phyloP scores from a whole-genome alignment of 2,329 filamentous ascomycete genomes.

The Harringtonia lauricola region DNA sequence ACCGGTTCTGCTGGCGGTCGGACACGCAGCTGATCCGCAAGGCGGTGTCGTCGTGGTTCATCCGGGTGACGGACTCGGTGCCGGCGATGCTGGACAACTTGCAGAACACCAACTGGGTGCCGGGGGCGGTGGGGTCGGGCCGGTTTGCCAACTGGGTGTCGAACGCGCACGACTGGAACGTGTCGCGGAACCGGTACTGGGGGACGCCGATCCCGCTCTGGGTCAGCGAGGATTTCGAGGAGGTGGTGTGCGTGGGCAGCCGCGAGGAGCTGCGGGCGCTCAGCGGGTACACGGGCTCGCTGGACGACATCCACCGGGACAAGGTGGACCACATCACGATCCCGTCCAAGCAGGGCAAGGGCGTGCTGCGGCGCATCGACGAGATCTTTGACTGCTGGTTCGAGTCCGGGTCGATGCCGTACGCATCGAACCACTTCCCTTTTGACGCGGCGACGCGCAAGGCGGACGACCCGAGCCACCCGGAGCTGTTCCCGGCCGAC shows the following conservation, averaged over 20 bases:
- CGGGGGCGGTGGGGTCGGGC: conserved; percentile 79
- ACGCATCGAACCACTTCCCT: conserved; percentile 44
- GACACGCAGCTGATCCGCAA: conserved; percentile 90
- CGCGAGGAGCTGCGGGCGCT: conserved; percentile 73
- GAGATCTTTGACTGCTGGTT: conserved; percentile 52
- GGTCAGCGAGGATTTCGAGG: conserved; percentile 81
- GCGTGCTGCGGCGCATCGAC: conserved; percentile 48
- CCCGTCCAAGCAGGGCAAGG: conserved; percentile 67
- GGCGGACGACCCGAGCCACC: conserved; percentile 52
- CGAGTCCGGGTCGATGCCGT: conserved; percentile 40
- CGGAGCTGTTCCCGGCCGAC: conserved; percentile 35
- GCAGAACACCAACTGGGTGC: conserved; percentile 84
- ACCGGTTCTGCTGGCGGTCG: conserved; percentile 90
- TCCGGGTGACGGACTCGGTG: conserved; percentile 73
- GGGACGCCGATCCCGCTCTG: conserved; percentile 52
- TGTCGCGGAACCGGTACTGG: conserved; percentile 91
- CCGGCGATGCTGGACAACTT: conserved; percentile 87
- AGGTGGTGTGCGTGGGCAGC: conserved; percentile 78
- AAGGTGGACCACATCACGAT: conserved; percentile 93
- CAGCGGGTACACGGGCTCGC: conserved; percentile 73
- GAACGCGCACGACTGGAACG: conserved; percentile 90
- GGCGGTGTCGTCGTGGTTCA: conserved; percentile 90
- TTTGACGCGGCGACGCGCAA: conserved; percentile 75
- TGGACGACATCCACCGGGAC: conserved; percentile 82
- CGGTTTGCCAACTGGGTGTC: conserved; percentile 86